Base-by-base conservation (phyloP, 2,329 filamentous ascomycete species). In the Hypoxylon rubiginosum region DNA sequence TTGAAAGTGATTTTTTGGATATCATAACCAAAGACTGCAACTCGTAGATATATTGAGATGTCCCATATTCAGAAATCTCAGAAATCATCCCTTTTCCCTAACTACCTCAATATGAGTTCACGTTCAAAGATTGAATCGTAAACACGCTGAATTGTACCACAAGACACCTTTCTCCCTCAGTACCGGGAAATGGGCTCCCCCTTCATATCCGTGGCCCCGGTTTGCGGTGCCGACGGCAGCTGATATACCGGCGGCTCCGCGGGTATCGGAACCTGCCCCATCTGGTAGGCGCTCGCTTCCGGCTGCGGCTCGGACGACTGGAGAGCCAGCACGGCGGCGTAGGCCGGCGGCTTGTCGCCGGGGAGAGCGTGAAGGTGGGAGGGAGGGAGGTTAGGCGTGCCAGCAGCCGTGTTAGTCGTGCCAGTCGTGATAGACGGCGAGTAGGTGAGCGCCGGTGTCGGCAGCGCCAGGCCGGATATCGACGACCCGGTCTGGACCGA, bases 161-260 rank as follows among this genome's bases (percentile, higher is more conserved):
- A 13, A 15, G n/a, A n/a, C n/a, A 19, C 34, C 11, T 19, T 48
- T 50, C n/a, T 36, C 36, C 36, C n/a, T 57, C 48, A 73, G 50
- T 73, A 73, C 17, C 72, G 68, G n/a, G 63, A 21, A 52, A 71
- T 61, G 19, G 64, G 58, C 26, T 72, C 62, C 46, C 69, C 69
- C 30, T 65, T 65, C 39, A 58, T 48, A 49, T 66, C 57, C 39
- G 41, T 56, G 24, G 53, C 41, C 0, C 52, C 53, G n/a, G 50
- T 11, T 8, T 46, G 48, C 7, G 69, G 60, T 19, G 30, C 21
- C 52, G 32, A 36, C 26, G 68, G 62, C 48, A 71, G 43, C 19
- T 70, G 61, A 28, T 68, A 71, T 49, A 61, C 45, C 6, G 58
- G 51, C 19, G 55, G 64, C 11, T 64, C 66, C n/a, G 36, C 17